Base-by-base conservation (phyloP, 352 stramenopile species). In the Elongisporangium anandrum region DNA sequence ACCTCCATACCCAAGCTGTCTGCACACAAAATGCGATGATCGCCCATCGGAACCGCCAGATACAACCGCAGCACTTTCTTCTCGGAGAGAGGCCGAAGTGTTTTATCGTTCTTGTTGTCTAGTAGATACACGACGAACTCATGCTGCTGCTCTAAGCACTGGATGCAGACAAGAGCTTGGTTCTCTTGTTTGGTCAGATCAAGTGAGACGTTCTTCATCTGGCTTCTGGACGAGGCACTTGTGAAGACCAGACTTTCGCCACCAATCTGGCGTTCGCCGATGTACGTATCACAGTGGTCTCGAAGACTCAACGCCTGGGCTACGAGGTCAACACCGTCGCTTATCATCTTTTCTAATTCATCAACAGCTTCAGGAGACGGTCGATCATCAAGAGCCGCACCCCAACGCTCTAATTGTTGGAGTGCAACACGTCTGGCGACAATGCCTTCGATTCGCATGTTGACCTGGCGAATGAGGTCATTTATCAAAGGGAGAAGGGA, bases 1-100 rank as follows among this genome's bases (percentile, higher is more conserved):
- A 77, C 66, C n/a, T 87, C 70, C 5, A 51, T 3, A 0, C 73
- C 73, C 24, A 91, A 67, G 52, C 78, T 92, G 50, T 92, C 80
- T 8, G 68, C 68, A 58, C 78, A 87, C 10, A 92, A 24, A 2
- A 94, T 53, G 13, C 70, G 72, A 19, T 85, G 66, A 34, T 88
- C 77, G 5, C 75, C 68, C 65, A 94, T 79, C 0, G 76, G 70
- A 0, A 77, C 15, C 0, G 66, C 65, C 3, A 81, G 10, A 50
- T 77, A 78, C 4, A 84, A 63, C 9, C 80, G 69, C 10, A 74
- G 62, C 1, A 54, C 61, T 57, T 54, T 41, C 34, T 79, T 81
- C 9, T 38, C 7, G 3, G 72, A 72, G 12, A 81, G 57, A 8
- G 60, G 23, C 7, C 65, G 64, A 23, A 89, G 50, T 0, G 58